Base-by-base conservation (phyloP, 2,329 filamentous ascomycete species). In the Lachnellula cervina region DNA sequence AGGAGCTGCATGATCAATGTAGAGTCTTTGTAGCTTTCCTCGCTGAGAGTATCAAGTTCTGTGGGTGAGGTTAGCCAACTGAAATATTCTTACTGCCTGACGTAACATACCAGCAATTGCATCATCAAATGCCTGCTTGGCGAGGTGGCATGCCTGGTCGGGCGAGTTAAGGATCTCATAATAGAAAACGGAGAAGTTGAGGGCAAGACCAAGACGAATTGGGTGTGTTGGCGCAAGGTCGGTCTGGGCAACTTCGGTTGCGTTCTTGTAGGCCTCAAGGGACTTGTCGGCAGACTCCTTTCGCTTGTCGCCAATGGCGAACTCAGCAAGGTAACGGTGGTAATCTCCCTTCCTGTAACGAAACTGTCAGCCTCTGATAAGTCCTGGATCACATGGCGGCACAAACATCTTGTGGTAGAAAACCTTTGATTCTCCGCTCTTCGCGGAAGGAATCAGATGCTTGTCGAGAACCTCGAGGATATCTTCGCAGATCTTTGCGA, bases 391-490 rank as follows among this genome's bases (percentile, higher is more conserved):
- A 56, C 45, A 19, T 34, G 47, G 34, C 34, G 37, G 44, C 58
- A 82, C 89, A 69, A 80, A 97, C 93, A 97, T 97, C 87, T 97
- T 97, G 88, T 97, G 92, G 82, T 97, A 97, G 79, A 97, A 97
- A 74, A 97, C 93, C 87, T 97, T 97, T 76, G 91, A 96, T 83
- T 97, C 93, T 80, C 93, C 93, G 66, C 89, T 88, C 78, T 94
- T 88, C 72, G 93, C 93, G 78, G 94, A 93, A 76, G 92, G 92
- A 73, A 97, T 97, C 71, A 97, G 82, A 73, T 86, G 87, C 72
- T 96, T 82, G 75, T 97, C 92, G 65, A 97, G 83, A 68, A 97
- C 93, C 70, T 96, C 88, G 68, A 97, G 88, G 68, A 97, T 90
- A 80, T 97, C 93, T 80, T 97, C 86, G 85, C 93, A 97, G 77